Evolutionary conservation across 768 basidiomycete species (phyloP).

Genomic region (Mycena maculata): DNA sequence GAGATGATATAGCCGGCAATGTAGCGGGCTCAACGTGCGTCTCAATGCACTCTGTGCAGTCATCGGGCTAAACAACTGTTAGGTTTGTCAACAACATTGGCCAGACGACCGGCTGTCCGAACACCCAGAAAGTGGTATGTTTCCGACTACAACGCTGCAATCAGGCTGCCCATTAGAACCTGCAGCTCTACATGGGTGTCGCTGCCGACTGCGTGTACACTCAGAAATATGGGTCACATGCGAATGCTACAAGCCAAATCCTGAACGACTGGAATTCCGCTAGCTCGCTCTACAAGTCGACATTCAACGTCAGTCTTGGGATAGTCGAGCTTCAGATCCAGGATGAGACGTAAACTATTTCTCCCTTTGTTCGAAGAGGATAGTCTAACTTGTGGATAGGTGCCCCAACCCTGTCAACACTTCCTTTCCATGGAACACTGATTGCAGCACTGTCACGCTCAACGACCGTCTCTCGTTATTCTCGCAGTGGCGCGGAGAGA

Average conservation of each 20-base stretch:
- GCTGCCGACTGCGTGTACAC: slow-evolving; percentile 90
- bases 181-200: slow-evolving; percentile 81
- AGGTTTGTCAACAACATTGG: slow-evolving; percentile 82
- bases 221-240: slow-evolving; percentile 66
- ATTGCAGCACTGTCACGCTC: slow-evolving; percentile 68
- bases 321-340: slow-evolving; percentile 85
- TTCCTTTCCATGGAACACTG: slow-evolving; percentile 78
- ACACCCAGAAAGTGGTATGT: slow-evolving; percentile 73
- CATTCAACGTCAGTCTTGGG: slow-evolving; percentile 88
- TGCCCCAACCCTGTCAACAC: slow-evolving; percentile 71
- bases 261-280: slow-evolving; percentile 86
- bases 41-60: slow-evolving; percentile 3
- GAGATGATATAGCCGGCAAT: slow-evolving; percentile 68
- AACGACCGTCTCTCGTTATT: slow-evolving; percentile 82
- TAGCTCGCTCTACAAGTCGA: slow-evolving; percentile 76
- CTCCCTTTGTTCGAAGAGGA: slow-evolving; percentile 1
- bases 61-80: slow-evolving; percentile 14
- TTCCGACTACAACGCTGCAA: neutral
- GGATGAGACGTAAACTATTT: slow-evolving; percentile 55
- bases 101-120: slow-evolving; percentile 76
- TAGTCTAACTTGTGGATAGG: slow-evolving; percentile 43
- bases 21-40: slow-evolving; percentile 67
- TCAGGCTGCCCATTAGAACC: neutral
- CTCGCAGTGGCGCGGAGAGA: slow-evolving; percentile 82
- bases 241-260: slow-evolving; percentile 79